These are phyloP conservation scores for Knoxia roxburghii DNA, from an alignment of 257 asterid species.

Conservation along the genomic window DNA sequence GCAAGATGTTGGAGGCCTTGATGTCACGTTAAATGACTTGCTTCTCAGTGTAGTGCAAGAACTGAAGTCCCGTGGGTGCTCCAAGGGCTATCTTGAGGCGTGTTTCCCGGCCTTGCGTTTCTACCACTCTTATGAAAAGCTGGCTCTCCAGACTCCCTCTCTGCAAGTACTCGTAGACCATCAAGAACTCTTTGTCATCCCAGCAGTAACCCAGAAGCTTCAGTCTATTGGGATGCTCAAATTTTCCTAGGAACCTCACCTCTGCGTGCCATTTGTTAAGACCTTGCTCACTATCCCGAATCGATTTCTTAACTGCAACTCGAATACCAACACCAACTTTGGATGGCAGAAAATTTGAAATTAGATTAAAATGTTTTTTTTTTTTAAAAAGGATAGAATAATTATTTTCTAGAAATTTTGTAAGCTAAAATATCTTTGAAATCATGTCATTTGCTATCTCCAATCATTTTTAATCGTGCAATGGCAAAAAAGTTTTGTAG, in stretches of 20 bases:
- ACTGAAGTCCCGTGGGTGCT: conserved; percentile 70
- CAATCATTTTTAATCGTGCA: no score
- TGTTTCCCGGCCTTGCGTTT: conserved; percentile 64
- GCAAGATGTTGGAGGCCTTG: conserved; percentile 70
- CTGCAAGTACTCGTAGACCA: conserved; percentile 79
- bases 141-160: conserved; percentile 85
- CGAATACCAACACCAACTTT: conserved; percentile 68
- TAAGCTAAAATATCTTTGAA: no score
- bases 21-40: conserved; percentile 76
- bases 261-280: no score
- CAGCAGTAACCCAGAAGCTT: conserved; percentile 83
- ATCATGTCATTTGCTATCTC: no score
- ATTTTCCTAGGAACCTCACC: conserved; percentile 83
- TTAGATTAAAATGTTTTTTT: no score
- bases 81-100: conserved; percentile 68
- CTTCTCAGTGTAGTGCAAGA: conserved; percentile 59
- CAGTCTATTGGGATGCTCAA: conserved; percentile 78
- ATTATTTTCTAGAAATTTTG: no score
- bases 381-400: no score
- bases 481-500: no score
- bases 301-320: conserved; percentile 83
- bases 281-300: no score
- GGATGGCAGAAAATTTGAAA: no score
- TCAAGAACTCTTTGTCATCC: conserved; percentile 71
- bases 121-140: conserved; percentile 66